Evolutionary conservation across 2,329 filamentous ascomycete genomes (phyloP).

Genomic region (Bipolaris gigantea): DNA sequence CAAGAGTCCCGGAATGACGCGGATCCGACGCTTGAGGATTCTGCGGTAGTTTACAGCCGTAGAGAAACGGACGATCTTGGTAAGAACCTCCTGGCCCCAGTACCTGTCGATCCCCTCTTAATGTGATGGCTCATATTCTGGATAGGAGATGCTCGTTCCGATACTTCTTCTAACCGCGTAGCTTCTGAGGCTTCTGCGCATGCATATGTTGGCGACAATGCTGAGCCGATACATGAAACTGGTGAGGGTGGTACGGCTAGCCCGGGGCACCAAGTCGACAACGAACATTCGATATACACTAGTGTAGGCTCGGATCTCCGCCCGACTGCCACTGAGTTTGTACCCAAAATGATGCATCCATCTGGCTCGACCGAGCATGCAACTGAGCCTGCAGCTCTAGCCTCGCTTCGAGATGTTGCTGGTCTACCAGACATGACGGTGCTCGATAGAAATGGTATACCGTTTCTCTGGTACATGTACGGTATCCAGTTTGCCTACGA

Average conservation of each 20-base stretch:
- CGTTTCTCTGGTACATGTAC: slow-evolving; percentile 38
- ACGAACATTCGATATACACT: slow-evolving; percentile 20
- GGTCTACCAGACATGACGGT: slow-evolving; percentile 21
- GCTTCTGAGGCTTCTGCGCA: background rate
- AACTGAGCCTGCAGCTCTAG: background rate
- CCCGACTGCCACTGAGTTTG: slow-evolving; percentile 37
- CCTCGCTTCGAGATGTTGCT: background rate
- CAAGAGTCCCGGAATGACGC: slow-evolving; percentile 8
- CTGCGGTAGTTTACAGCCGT: slow-evolving; percentile 20
- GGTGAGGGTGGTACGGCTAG: slow-evolving; percentile 10
- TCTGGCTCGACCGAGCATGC: background rate
- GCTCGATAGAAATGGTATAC: slow-evolving; percentile 31
- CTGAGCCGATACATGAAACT: slow-evolving; percentile 12
- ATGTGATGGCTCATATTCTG: slow-evolving; percentile 16
- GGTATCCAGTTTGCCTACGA: slow-evolving; percentile 25
- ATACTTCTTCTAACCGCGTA: background rate
- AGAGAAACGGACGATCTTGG: slow-evolving; percentile 17
- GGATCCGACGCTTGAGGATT: slow-evolving; percentile 13
- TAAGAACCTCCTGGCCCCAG: slow-evolving; percentile 13
- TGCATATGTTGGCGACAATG: background rate
- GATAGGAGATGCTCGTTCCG: slow-evolving; percentile 6
- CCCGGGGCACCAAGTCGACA: slow-evolving; percentile 4
- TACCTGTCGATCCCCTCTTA: background rate
- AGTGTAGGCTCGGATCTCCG: slow-evolving; percentile 30
- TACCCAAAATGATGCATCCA: slow-evolving; percentile 18